Conservation (phyloP, 441 rosid species). For the Gossypium davidsonii region DNA sequence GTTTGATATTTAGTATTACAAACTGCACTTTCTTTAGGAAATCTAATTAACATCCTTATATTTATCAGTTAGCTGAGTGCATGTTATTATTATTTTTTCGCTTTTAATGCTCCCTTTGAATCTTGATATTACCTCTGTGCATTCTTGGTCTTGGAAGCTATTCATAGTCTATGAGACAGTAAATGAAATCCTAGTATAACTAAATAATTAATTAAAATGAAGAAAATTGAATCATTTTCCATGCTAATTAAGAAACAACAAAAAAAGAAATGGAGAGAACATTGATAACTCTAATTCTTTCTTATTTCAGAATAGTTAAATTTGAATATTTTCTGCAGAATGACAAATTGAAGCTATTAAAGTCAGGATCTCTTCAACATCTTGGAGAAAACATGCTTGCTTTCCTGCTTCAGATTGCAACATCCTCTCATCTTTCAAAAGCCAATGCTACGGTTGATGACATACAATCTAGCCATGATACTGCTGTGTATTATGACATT, state of each 20-base stretch:
- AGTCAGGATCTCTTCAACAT: constrained; percentile 93
- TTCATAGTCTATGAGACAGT: neutral
- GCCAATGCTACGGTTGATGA: constrained; percentile 30
- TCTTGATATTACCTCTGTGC: neutral
- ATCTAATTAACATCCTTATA: neutral
- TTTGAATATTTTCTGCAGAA: constrained; percentile 49
- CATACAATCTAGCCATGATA: constrained; percentile 28
- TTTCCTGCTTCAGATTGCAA: constrained; percentile 63
- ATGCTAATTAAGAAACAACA: neutral
- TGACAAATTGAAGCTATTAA: constrained; percentile 80
- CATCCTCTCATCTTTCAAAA: constrained; percentile 53
- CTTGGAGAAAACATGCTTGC: constrained; percentile 95
- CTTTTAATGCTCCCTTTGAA: neutral
- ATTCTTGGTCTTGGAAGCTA: neutral
- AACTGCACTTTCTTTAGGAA: neutral
- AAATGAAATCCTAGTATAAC: neutral
- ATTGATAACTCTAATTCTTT: constrained; percentile 2
- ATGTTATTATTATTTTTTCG: neutral
- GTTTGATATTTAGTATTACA: neutral
- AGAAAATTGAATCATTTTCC: neutral
- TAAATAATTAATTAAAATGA: neutral
- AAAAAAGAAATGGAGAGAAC: neutral
- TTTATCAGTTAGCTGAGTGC: neutral
- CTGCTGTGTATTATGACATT: constrained; percentile 68
- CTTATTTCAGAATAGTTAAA: neutral